Percentiles rank a stretch among this genome's conserved stretches.
These are phyloP conservation scores for Colletotrichum lindemuthianum DNA, from an alignment of 2,329 filamentous ascomycete species.

Conservation along the genomic window DNA sequence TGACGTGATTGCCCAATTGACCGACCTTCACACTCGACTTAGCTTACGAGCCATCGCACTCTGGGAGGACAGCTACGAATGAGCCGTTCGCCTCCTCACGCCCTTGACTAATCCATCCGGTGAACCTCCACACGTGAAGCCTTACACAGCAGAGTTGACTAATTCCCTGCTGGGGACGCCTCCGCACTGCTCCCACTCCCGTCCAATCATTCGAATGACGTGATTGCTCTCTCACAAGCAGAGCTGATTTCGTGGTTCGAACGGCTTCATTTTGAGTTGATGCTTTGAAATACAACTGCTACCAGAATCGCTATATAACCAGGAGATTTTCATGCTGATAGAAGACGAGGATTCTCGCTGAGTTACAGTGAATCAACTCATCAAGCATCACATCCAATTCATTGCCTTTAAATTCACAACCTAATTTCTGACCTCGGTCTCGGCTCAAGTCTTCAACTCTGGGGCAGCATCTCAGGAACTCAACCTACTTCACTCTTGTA, in stretches of 20 bases:
- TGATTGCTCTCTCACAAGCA: slow-evolving; percentile 29
- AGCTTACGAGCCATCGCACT: too few relatives aligned
- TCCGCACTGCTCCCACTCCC: slow-evolving; percentile 14
- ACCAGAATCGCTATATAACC: not conserved
- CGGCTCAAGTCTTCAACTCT: too few relatives aligned
- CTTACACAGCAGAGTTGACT: slow-evolving; percentile 13
- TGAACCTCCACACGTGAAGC: slow-evolving; percentile 1
- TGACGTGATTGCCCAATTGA: too few relatives aligned
- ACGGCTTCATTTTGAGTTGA: slow-evolving; percentile 22
- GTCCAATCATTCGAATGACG: slow-evolving; percentile 28
- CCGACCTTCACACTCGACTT: too few relatives aligned
- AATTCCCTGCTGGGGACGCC: slow-evolving; percentile 6
- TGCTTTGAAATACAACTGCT: slow-evolving; percentile 33
- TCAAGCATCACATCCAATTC: too few relatives aligned
- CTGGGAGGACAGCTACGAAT: too few relatives aligned
- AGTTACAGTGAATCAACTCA: too few relatives aligned
- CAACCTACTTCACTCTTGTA: too few relatives aligned
- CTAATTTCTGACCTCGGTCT: not conserved
- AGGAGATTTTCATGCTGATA: too few relatives aligned
- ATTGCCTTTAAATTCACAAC: too few relatives aligned
- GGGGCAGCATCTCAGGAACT: too few relatives aligned
- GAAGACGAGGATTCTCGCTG: too few relatives aligned
- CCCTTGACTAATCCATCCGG: slow-evolving; percentile 21
- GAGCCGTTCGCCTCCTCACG: not conserved
- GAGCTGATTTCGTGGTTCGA: slow-evolving; percentile 5